Evolutionary conservation across 495 filamentous ascomycete genomes (phyloP), one percentile per base, ranked within the genome.

Genomic region (Podospora appendiculata): DNA sequence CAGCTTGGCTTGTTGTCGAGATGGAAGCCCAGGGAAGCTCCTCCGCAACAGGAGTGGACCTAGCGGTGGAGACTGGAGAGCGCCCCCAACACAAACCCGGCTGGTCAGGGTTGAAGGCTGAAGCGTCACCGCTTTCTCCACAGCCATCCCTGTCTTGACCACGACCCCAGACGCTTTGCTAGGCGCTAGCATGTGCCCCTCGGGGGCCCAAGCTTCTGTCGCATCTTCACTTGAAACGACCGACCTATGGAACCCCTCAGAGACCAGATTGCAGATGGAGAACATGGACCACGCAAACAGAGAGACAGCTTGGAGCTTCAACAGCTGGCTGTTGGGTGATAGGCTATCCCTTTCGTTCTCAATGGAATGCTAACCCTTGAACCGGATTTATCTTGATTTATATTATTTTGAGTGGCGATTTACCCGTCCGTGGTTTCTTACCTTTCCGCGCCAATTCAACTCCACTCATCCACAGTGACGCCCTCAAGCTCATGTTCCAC

Each of bases 321-420:
- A 53, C 53, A 55, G 50, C 57, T 50, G 53, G 47, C 50, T 53
- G 53, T 56, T 50, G 49, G 54, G n/a, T n/a, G n/a, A 41, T 13
- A 45, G 19, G 51, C 13, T 43, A 36, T 35, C n/a, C 10, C 16
- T 38, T 36, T 35, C 14, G 9, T 40, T 14, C 19, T 46, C 32
- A 33, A 4, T 10, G n/a, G 18, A 25, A 10, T 25, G 7, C 6
- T 13, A 13, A 7, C 43, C 8, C 25, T 32, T 25, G 2, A 13
- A 6, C 13, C 13, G 12, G 6, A 1, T 36, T 32, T 35, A 13
- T 36, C 32, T 10, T 34, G 33, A 6, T 17, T 36, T 34, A 12
- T 16, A 1, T 12, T 34, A 16, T 47, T 33, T 16, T 35, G 9
- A 48, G 10, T 35, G 39, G 11, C 14, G 25, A 34, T 41, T 11